Evolutionary conservation across 257 asterid species (phyloP).

Genomic region (Jaltomata sinuosa): DNA sequence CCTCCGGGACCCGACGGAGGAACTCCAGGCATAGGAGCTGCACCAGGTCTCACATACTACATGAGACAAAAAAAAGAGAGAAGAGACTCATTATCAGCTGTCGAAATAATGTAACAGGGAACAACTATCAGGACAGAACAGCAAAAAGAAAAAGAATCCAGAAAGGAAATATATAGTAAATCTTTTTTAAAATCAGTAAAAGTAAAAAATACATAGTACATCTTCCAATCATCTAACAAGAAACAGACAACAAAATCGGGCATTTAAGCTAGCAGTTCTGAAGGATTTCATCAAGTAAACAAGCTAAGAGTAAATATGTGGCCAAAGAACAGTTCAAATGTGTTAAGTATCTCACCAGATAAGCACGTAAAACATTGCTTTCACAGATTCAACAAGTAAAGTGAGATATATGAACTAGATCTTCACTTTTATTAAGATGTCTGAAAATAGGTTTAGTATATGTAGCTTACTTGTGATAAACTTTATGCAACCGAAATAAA

Average conservation of each 20-base stretch:
- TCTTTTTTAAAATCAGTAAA: not conserved
- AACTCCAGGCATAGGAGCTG: conserved; percentile 62
- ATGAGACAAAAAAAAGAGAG: not conserved
- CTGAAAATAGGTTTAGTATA: not conserved
- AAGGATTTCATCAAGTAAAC: not conserved
- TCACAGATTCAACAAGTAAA: not conserved
- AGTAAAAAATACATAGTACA: not conserved
- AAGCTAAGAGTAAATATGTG: not conserved
- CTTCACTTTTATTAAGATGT: not conserved
- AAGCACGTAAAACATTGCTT: not conserved
- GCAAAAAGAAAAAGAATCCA: not conserved
- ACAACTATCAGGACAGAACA: not conserved
- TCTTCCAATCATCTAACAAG: not conserved
- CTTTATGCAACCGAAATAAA: not conserved
- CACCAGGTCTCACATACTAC: conserved; percentile 98
- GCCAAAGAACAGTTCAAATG: not conserved
- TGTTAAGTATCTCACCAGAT: not conserved
- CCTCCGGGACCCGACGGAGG: conserved; percentile 54
- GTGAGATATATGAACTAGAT: not conserved
- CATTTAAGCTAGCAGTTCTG: not conserved
- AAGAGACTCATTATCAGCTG: not conserved
- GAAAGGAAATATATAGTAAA: not conserved
- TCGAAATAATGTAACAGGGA: not conserved
- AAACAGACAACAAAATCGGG: not conserved
- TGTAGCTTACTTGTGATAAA: not conserved